phyloP scores from a whole-genome alignment of 1,139 yeast species.

The Kodamaea derodonti region DNA sequence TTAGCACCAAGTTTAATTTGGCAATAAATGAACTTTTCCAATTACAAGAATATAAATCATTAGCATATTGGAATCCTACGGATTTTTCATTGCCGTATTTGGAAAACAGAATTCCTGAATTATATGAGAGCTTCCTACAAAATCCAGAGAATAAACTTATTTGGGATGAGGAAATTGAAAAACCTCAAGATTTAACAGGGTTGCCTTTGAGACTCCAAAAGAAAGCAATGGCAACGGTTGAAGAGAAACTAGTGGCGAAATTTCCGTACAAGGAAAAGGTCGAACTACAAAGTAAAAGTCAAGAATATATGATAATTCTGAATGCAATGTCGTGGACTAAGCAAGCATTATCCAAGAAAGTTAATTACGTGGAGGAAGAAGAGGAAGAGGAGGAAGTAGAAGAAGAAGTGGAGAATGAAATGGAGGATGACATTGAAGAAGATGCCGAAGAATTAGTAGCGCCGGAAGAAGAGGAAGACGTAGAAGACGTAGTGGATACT shows the following conservation, averaged over 20 bases:
- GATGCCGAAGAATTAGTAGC: constrained; percentile 10
- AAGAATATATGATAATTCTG: constrained; percentile 23
- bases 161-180: constrained; percentile 33
- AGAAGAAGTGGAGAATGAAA: constrained; percentile 5
- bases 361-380: constrained; percentile 1
- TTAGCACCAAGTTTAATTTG: constrained; percentile 44
- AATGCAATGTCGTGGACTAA: constrained; percentile 4
- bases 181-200: constrained; percentile 24
- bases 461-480: constrained; percentile 12
- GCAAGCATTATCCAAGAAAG: constrained; percentile 1
- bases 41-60: constrained; percentile 54
- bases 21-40: constrained; percentile 52
- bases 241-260: constrained; percentile 27
- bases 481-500: constrained; percentile 3
- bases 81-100: constrained; percentile 28
- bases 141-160: constrained; percentile 24
- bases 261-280: constrained; percentile 38
- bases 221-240: constrained; percentile 41
- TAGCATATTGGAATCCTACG: constrained; percentile 58
- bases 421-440: constrained; percentile 6
- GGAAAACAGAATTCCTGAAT: constrained; percentile 26
- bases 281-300: constrained; percentile 18
- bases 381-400: not conserved
- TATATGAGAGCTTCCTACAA: constrained; percentile 32
- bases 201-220: constrained; percentile 43